phyloP scores from a whole-genome alignment of 768 basidiomycete genomes.

The Boletellus ananiceps region DNA sequence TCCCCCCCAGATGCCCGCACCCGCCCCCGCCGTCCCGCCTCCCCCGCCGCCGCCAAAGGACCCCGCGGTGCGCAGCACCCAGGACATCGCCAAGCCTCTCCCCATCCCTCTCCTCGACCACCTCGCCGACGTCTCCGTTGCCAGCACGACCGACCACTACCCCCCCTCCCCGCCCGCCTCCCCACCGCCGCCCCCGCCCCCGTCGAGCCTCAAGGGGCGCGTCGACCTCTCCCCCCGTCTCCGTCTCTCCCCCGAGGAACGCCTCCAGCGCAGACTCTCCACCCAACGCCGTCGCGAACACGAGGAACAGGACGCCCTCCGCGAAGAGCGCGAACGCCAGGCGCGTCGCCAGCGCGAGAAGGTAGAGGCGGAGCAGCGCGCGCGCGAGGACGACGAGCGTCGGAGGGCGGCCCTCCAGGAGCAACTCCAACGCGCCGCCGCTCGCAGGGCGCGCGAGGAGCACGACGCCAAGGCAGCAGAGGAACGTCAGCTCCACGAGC shows the following conservation, averaged over 20 bases:
- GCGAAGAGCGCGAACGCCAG: slow-evolving; percentile 44
- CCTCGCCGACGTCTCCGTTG: not conserved
- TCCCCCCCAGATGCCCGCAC: slow-evolving; percentile 2
- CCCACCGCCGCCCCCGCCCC: slow-evolving; percentile 1
- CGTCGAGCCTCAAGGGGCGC: not conserved
- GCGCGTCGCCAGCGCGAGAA: slow-evolving; percentile 22
- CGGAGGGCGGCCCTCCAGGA: slow-evolving; percentile 44
- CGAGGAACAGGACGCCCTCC: slow-evolving; percentile 41
- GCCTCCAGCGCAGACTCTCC: slow-evolving; percentile 20
- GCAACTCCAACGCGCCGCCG: slow-evolving; percentile 33
- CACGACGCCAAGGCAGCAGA: slow-evolving; percentile 43
- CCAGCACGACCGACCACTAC: not conserved
- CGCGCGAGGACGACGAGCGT: slow-evolving; percentile 40
- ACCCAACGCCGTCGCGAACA: slow-evolving; percentile 20
- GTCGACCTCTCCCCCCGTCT: slow-evolving; percentile 7
- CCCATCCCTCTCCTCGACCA: slow-evolving; percentile 16
- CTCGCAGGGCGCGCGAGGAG: slow-evolving; percentile 35
- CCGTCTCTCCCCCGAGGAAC: slow-evolving; percentile 25
- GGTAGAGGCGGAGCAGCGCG: slow-evolving; percentile 16
- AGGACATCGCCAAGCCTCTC: slow-evolving; percentile 17
- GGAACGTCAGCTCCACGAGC: slow-evolving; percentile 38
- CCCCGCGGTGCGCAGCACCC: not conserved
- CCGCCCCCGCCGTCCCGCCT: slow-evolving; percentile 4
- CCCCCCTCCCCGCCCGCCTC: slow-evolving; percentile 7
- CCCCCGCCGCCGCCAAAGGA: slow-evolving; percentile 27